Evolutionary conservation across 257 asterid genomes (phyloP).

Genomic region (Solanum paucissectum): DNA sequence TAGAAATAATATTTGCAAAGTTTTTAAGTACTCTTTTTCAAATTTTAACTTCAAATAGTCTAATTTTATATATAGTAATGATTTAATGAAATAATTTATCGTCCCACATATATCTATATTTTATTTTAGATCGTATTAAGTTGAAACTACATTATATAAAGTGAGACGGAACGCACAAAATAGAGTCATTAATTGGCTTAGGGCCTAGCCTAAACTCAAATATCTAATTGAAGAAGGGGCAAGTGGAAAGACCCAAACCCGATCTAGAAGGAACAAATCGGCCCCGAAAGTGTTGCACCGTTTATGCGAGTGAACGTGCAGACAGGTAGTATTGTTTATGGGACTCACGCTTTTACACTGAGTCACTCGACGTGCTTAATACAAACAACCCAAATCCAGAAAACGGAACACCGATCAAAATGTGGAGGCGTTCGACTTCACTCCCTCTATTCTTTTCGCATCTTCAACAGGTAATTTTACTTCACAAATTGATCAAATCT

Average conservation of each 20-base stretch:
- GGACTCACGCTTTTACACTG: background rate
- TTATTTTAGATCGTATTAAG: too few species aligned
- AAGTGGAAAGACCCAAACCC: background rate
- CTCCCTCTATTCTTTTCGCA: slow-evolving; percentile 35
- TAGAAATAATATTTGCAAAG: too few species aligned
- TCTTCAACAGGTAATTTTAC: slow-evolving; percentile 33
- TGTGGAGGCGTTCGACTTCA: slow-evolving; percentile 71
- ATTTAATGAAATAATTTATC: too few species aligned
- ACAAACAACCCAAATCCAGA: background rate
- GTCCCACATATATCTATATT: too few species aligned
- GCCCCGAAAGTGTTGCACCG: background rate
- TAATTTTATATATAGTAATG: too few species aligned
- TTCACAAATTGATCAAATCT: background rate
- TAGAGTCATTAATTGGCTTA: too few species aligned
- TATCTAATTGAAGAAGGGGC: background rate
- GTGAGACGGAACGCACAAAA: too few species aligned
- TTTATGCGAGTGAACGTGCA: background rate
- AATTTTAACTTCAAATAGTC: too few species aligned
- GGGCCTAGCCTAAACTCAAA: background rate
- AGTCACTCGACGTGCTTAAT: background rate
- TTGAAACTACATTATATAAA: too few species aligned
- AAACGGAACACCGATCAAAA: slow-evolving; percentile 11
- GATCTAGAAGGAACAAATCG: background rate
- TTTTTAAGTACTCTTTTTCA: too few species aligned
- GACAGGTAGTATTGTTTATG: background rate